These are phyloP conservation scores for Raphanus sativus DNA, from an alignment of 345 rosid species.

Conservation along the genomic window DNA sequence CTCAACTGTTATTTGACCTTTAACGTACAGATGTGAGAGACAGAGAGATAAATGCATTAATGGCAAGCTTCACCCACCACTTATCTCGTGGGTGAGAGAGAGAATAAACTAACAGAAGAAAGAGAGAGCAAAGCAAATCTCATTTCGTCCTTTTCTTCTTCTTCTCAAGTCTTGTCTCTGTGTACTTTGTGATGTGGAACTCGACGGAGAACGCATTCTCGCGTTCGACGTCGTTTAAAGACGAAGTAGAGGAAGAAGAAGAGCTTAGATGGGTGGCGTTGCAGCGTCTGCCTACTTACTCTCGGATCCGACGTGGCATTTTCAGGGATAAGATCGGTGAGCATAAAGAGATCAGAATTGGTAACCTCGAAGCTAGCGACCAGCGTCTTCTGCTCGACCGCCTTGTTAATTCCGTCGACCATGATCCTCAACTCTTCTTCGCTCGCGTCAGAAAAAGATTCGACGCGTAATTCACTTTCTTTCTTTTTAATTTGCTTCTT, in stretches of 20 bases:
- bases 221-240: conserved; percentile 64
- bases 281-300: conserved; percentile 83
- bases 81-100: conserved; percentile 21
- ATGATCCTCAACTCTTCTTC: conserved; percentile 86
- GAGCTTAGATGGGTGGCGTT: conserved; percentile 90
- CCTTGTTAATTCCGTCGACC: conserved; percentile 63
- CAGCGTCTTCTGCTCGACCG: conserved; percentile 77
- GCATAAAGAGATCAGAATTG: conserved; percentile 62
- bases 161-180: neutral
- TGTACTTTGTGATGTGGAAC: conserved; percentile 59
- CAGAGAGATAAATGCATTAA: conserved; percentile 22
- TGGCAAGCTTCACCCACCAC: conserved; percentile 36
- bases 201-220: conserved; percentile 72
- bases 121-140: neutral
- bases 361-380: conserved; percentile 65
- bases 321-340: conserved; percentile 71
- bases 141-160: neutral
- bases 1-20: conserved; percentile 37
- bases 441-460: conserved; percentile 74
- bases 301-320: conserved; percentile 71
- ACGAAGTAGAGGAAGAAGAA: conserved; percentile 69
- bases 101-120: conserved; percentile 19
- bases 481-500: neutral
- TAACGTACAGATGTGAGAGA: conserved; percentile 24
- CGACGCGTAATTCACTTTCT: conserved; percentile 52